These are phyloP conservation scores for Pichia eremophila DNA, from an alignment of 805 yeast genomes.

Conservation along the genomic window DNA sequence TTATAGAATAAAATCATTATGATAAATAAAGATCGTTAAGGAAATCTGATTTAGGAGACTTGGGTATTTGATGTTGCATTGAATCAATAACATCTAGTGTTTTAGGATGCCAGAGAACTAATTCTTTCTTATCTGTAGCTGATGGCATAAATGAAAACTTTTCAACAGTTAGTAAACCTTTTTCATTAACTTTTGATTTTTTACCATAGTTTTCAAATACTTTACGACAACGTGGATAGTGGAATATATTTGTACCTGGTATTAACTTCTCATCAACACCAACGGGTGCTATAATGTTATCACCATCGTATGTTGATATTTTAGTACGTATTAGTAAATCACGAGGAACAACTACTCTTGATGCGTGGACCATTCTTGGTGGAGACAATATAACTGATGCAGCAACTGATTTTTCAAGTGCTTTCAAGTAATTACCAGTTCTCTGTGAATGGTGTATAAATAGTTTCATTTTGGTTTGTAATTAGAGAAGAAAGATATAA, in stretches of 20 bases:
- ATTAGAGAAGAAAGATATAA: no score
- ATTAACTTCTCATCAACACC: neutral
- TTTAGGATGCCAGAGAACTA: neutral
- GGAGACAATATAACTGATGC: conserved; percentile 35
- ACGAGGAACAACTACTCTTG: conserved; percentile 31
- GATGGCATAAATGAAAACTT: neutral
- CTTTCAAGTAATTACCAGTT: neutral
- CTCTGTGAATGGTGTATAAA: neutral
- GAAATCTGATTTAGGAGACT: neutral
- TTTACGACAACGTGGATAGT: neutral
- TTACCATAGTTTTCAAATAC: neutral
- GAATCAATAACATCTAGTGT: neutral
- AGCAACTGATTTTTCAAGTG: conserved; percentile 27
- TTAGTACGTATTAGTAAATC: conserved; percentile 24
- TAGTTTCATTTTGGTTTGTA: neutral
- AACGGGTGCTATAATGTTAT: neutral
- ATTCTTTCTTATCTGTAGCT: neutral
- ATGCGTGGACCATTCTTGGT: conserved; percentile 30
- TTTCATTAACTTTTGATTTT: neutral
- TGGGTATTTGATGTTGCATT: neutral
- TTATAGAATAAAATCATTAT: neutral
- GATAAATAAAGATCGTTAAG: neutral
- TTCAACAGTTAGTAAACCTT: neutral
- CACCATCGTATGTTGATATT: neutral
- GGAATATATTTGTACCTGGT: neutral